These are phyloP conservation scores for Soucietia sequanensis DNA, from an alignment of 805 yeast genomes.

Conservation along the genomic window DNA sequence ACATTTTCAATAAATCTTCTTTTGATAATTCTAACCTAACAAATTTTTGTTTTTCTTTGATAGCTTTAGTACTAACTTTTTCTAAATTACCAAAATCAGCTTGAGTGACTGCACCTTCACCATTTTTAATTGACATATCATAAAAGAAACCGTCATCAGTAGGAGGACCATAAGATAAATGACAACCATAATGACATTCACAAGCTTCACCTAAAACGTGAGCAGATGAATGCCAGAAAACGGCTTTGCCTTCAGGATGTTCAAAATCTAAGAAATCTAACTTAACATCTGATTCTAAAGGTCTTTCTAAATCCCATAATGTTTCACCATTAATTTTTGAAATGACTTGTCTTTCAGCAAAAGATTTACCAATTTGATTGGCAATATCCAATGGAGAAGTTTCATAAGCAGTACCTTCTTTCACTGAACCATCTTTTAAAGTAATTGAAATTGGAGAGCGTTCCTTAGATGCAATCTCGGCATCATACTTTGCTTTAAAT, in stretches of 20 bases:
- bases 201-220: slow-evolving; percentile 98
- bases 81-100: slow-evolving; percentile 83
- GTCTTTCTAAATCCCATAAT: slow-evolving; percentile 95
- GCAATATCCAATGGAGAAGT: slow-evolving; percentile 90
- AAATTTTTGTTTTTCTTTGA: slow-evolving; percentile 92
- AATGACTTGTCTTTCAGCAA: slow-evolving; percentile 85
- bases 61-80: slow-evolving; percentile 81
- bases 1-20: slow-evolving; percentile 90
- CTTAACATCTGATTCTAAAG: slow-evolving; percentile 68
- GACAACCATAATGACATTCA: slow-evolving; percentile 95
- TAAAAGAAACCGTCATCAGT: slow-evolving; percentile 97
- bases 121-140: slow-evolving; percentile 84
- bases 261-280: slow-evolving; percentile 90
- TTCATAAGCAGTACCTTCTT: slow-evolving; percentile 82
- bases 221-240: slow-evolving; percentile 99
- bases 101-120: slow-evolving; percentile 68
- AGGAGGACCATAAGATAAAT: slow-evolving; percentile 88
- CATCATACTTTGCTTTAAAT: slow-evolving; percentile 76
- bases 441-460: slow-evolving; percentile 68
- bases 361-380: slow-evolving; percentile 76
- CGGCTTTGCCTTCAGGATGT: slow-evolving; percentile 89
- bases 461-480: slow-evolving; percentile 59
- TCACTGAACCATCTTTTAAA: slow-evolving; percentile 79
- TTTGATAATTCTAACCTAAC: slow-evolving; percentile 91
- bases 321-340: slow-evolving; percentile 80